Conservation (phyloP, 805 yeast species). For the Yarrowia osloensis region DNA sequence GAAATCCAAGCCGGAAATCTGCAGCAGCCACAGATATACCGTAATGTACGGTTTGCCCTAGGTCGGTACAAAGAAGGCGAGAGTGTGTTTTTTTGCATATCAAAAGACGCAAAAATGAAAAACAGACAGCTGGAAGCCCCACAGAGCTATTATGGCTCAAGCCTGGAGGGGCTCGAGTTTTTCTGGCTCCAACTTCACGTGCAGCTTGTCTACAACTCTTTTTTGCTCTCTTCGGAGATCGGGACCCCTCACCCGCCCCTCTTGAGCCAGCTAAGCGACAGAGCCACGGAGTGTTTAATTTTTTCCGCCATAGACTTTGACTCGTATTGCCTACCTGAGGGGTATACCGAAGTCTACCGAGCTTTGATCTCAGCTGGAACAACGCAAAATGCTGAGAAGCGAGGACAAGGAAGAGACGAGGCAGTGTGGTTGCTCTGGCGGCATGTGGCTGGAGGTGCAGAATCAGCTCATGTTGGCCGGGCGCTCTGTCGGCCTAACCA, state of each 20-base stretch:
- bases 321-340: constrained; percentile 14
- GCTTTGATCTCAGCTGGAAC: not conserved
- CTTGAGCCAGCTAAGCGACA: too few relatives aligned
- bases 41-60: not conserved
- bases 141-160: not conserved
- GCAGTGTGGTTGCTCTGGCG: not conserved
- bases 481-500: not conserved
- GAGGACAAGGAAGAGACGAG: not conserved
- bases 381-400: not conserved
- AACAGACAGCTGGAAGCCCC: too few relatives aligned
- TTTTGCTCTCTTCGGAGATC: not conserved
- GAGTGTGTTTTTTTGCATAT: too few relatives aligned
- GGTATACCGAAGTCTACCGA: not conserved
- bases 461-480: not conserved
- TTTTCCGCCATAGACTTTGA: not conserved
- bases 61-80: not conserved
- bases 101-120: not conserved
- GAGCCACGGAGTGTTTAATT: not conserved
- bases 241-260: constrained; percentile 9
- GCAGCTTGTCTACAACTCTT: not conserved
- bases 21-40: not conserved
- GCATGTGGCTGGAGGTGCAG: not conserved
- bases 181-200: not conserved
- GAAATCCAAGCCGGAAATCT: too few relatives aligned
- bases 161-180: too few relatives aligned